Base-by-base conservation (phyloP, 2,329 filamentous ascomycete genomes). In the Aspergillus brasiliensis region DNA sequence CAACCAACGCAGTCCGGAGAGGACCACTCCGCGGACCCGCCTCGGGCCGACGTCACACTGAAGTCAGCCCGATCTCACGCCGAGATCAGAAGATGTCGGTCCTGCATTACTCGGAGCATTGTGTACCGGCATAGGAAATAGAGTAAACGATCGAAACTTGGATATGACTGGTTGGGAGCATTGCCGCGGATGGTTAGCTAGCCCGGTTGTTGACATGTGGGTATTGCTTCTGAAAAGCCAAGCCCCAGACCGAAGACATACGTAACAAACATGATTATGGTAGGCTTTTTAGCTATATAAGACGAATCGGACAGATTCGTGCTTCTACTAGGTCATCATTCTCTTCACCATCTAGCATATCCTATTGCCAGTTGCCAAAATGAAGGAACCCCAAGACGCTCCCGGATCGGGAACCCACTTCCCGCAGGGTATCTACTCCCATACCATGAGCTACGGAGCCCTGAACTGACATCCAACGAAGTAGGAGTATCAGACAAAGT, bases 41-140 rank as follows among this genome's bases (percentile, higher is more conserved):
- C 34, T 54, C 51, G 51, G 51, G 51, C 38, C 51, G 51, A 54
- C 51, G 51, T 54, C 51, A 54, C 38, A 3, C 10, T 54, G 38
- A 38, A 44, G 21, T 44, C 51, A 54, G 31, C 21, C 23, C 38
- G 31, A 34, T 42, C 6, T 15, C 5, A 13, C 17, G n/a, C 38
- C 38, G 38, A 51, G 31, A 25, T 25, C 34, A 13, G 21, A 17
- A 23, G 21, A 23, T 21, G 28, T 28, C 31, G n/a, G 28, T 17
- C 27, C 28, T 42, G 11, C 38, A 8, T 15, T 42, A 44, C 17
- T 17, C 38, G n/a, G 15, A 21, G 8, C 19, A 11, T 44, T 34
- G 31, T 34, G 31, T 34, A 34, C 31, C 49, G 49, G 8, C n/a
- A 13, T 38, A 31, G 25, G 19, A 52, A 19, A 5, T 8, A 40